A percentile compares a stretch with the other conserved stretches of the same genome.
Conservation (phyloP, 2,329 filamentous ascomycete species). For the Fusarium chuoi region DNA sequence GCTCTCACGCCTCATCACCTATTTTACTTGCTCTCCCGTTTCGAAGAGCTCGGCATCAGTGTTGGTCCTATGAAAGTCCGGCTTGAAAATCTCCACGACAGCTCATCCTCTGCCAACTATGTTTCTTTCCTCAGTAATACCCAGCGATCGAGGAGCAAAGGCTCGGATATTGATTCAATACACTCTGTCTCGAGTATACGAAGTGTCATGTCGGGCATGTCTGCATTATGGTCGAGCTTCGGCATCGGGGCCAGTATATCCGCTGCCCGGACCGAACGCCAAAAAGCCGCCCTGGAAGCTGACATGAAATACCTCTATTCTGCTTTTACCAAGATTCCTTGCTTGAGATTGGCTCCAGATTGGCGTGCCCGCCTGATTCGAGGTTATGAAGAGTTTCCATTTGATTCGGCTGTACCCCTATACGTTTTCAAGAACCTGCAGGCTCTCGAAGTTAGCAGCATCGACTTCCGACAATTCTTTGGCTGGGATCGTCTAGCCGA, state of each 20-base stretch:
- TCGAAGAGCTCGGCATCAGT: constrained; percentile 89
- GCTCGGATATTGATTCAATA: constrained; percentile 88
- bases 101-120: constrained; percentile 87
- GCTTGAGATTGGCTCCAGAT: constrained; percentile 88
- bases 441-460: constrained; percentile 90
- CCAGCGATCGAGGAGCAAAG: constrained; percentile 80
- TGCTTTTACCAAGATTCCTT: constrained; percentile 97
- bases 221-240: constrained; percentile 88
- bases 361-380: constrained; percentile 89
- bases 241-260: constrained; percentile 83
- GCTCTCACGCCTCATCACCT: constrained; percentile 95
- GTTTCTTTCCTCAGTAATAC: constrained; percentile 89
- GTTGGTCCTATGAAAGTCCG: constrained; percentile 97
- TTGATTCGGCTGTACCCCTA: constrained; percentile 96
- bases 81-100: constrained; percentile 92
- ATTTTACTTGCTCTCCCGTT: constrained; percentile 94
- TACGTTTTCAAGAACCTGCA: constrained; percentile 97
- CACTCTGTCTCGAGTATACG: constrained; percentile 96
- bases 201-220: constrained; percentile 98
- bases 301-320: constrained; percentile 98
- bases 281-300: constrained; percentile 84
- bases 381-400: constrained; percentile 97
- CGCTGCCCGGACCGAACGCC: constrained; percentile 85
- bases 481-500: constrained; percentile 96
- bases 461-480: constrained; percentile 97